Percentiles rank a stretch among this genome's conserved stretches.
These are phyloP conservation scores for Filobasidium wieringae DNA, from an alignment of 768 basidiomycete genomes.

Conservation along the genomic window DNA sequence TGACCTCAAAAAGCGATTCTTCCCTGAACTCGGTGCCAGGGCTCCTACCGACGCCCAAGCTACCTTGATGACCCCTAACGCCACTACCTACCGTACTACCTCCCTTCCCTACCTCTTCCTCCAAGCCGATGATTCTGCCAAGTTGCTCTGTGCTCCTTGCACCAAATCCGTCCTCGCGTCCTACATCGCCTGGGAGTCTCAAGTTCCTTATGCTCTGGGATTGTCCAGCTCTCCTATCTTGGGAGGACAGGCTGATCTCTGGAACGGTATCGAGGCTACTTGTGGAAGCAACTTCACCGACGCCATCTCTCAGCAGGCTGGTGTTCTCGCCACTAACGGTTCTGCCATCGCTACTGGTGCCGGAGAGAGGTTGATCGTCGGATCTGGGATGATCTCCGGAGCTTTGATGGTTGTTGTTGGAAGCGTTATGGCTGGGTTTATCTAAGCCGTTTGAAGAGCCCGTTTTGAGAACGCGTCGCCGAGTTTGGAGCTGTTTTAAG, in stretches of 20 bases:
- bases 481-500: too few relatives aligned
- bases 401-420: background rate
- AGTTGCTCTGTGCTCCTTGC: slow-evolving; percentile 23
- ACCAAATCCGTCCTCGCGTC: slow-evolving; percentile 54
- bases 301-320: slow-evolving; percentile 35
- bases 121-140: slow-evolving; percentile 40
- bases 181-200: slow-evolving; percentile 66
- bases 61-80: slow-evolving; percentile 39
- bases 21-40: slow-evolving; percentile 22
- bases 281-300: slow-evolving; percentile 59
- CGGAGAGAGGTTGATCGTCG: background rate
- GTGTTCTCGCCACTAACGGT: slow-evolving; percentile 7
- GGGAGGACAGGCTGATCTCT: slow-evolving; percentile 54
- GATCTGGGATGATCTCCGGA: background rate
- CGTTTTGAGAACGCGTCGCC: too few relatives aligned
- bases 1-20: slow-evolving; percentile 21
- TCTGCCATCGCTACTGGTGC: background rate
- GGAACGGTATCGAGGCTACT: slow-evolving; percentile 48
- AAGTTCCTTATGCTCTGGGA: slow-evolving; percentile 63
- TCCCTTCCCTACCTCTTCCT: slow-evolving; percentile 69
- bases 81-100: slow-evolving; percentile 45
- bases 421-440: background rate
- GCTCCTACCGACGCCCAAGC: slow-evolving; percentile 13
- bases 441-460: background rate
- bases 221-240: slow-evolving; percentile 55